phyloP scores from a whole-genome alignment of 192 early-diverging fungal genomes.

The Jimgerdemannia flammicorona region DNA sequence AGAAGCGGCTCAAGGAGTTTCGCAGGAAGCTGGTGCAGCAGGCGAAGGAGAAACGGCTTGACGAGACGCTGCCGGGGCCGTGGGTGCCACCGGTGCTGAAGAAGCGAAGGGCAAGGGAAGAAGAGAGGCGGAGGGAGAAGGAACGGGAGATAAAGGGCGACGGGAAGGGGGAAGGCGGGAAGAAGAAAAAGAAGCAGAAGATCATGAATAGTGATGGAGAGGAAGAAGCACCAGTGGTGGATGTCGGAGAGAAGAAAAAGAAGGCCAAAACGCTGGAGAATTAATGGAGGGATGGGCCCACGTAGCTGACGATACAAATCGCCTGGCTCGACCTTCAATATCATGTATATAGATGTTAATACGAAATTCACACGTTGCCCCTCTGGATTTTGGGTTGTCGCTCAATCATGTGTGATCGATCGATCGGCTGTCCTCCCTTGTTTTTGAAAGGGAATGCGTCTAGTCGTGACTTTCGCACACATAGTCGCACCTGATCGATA shows the following conservation, averaged over 20 bases:
- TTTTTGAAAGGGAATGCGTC: too few relatives aligned
- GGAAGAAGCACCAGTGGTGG: not conserved
- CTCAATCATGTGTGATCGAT: too few relatives aligned
- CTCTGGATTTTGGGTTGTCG: too few relatives aligned
- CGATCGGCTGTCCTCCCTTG: too few relatives aligned
- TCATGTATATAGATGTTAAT: too few relatives aligned
- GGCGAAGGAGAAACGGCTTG: not conserved
- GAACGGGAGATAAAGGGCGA: not conserved
- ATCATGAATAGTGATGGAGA: not conserved
- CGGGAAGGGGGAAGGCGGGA: not conserved
- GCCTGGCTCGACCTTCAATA: not conserved
- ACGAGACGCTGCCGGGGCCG: not conserved
- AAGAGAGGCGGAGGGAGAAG: not conserved
- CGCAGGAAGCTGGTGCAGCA: not conserved
- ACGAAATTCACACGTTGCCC: too few relatives aligned
- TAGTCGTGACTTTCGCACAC: too few relatives aligned
- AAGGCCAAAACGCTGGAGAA: not conserved
- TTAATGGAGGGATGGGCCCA: not conserved
- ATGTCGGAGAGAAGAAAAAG: not conserved
- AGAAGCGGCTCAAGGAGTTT: slow-evolving; percentile 3
- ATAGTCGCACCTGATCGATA: too few relatives aligned
- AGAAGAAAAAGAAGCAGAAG: slow-evolving; percentile 1
- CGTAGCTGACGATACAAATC: not conserved
- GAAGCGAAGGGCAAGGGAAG: not conserved
- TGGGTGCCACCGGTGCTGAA: not conserved